Base-by-base conservation (phyloP, 371 early-diverging fungal genomes). In the Lichtheimia hyalospora region DNA sequence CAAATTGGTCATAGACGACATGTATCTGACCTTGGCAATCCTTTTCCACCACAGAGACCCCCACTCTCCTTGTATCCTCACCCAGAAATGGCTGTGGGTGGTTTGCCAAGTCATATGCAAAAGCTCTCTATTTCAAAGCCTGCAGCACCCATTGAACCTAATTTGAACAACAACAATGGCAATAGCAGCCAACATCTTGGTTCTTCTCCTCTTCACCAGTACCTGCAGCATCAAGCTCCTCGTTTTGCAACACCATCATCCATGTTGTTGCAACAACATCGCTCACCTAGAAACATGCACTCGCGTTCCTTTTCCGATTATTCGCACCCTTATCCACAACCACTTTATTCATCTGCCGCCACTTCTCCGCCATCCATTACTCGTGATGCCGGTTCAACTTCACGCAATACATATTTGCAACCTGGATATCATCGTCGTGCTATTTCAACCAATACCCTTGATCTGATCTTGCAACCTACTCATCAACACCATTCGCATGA, bases 221-320 rank as follows among this genome's bases (percentile, higher is more conserved):
- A 46, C 34, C 21, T 21, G 8, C 53, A 40, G 3, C 39, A 46
- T 27, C 48, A 61, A 10, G 34, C 34, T 8, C 34, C 34, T 8
- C 34, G 34, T 34, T 34, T 34, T 34, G 42, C 60, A 48, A 42
- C 68, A 27, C 46, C 49, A 52, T 49, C 51, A 20, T 58, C 54
- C 55, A 21, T 41, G 50, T 40, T 51, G 28, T 46, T 54, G 46
- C 60, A 44, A 46, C 54, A 61, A 15, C 66, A 54, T 15, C 70
- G 67, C 20, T 60, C 71, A 16, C 68, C 74, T 50, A 65, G 72
- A 43, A 70, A 70, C 51, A 60, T 72, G 50, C 80, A 80, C 57
- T 62, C 77, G n/a, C 74, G 80, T 14, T 80, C 81, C 18, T 74
- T 63, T 44, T 80, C 81, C 39, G 77, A 80, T 57, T 73, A 74